Evolutionary conservation across 129 eudicot species (phyloP), one percentile per base, ranked within the genome.

Genomic region (Calendula officinalis): DNA sequence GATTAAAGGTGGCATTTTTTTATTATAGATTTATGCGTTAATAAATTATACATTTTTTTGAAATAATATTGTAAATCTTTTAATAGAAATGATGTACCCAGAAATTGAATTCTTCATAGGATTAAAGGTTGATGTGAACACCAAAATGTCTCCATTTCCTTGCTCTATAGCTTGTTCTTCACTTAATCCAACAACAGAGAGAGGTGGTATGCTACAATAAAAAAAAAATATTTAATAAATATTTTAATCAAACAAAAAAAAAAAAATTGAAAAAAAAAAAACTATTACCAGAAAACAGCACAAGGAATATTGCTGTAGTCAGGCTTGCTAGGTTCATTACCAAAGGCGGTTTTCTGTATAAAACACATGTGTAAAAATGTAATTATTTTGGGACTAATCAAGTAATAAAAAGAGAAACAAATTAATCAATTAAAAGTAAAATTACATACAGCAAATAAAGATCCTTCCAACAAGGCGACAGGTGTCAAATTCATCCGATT

Each of bases 401-500:
- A 22, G 30, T 22, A 22, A 0, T 22, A 22, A 22, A 22, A 22
- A 22, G 30, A 17, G 30, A 22, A 22, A 39, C 43, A 7, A 10
- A 42, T 56, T 15, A 59, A 48, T 41, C 30, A 48, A 49, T 14
- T 41, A 34, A 33, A 37, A 61, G 47, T 5, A 70, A 8, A 56
- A 43, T 36, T 37, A 75, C 95, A 66, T 85, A 92, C 98, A 5
- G 96, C 96, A 71, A 92, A 88, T 46, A 77, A 69, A 67, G 85
- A 79, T 75, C 95, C 98, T 77, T 92, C 98, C 96, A 85, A 83
- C 60, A 92, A 77, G 54, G 98, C 98, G 2, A 92, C 91, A 47
- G 98, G 98, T 67, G 98, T 92, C 62, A 92, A 96, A 81, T 92
- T 88, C 85, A 92, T 83, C 52, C 96, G 77, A 56, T 92, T 88